These are phyloP conservation scores for Sugiyamaella novakii DNA, from an alignment of 1,139 yeast species.

Conservation along the genomic window DNA sequence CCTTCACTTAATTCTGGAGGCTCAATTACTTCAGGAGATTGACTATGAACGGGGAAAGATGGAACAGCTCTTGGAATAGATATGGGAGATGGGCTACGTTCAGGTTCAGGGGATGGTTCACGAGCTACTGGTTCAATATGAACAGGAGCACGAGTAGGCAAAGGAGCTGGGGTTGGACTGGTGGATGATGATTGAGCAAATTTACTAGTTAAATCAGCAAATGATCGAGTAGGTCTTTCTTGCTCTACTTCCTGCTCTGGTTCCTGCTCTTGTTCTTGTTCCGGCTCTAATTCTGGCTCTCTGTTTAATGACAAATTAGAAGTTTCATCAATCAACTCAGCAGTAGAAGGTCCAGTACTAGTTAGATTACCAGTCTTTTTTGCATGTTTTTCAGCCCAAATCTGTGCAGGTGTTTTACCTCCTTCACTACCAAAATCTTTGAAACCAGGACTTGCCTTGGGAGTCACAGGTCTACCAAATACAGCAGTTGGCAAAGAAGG, in stretches of 20 bases:
- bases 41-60: conserved; percentile 23
- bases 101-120: conserved; percentile 24
- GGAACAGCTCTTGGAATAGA: conserved; percentile 23
- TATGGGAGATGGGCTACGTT: conserved; percentile 15
- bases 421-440: conserved; percentile 69
- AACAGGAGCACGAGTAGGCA: conserved; percentile 26
- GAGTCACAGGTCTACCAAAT: conserved; percentile 57
- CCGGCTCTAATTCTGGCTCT: conserved; percentile 26
- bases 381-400: conserved; percentile 93
- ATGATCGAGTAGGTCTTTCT: conserved; percentile 29
- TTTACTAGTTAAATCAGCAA: conserved; percentile 24
- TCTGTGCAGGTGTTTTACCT: conserved; percentile 92
- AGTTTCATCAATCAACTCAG: conserved; percentile 27
- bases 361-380: conserved; percentile 38
- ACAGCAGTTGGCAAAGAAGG: conserved; percentile 50
- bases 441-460: conserved; percentile 55
- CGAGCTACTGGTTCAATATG: conserved; percentile 20
- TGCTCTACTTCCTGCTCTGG: conserved; percentile 24
- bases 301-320: conserved; percentile 22
- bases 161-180: conserved; percentile 36
- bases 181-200: conserved; percentile 24
- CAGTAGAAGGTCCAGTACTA: conserved; percentile 22
- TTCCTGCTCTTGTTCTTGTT: conserved; percentile 24
- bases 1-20: conserved; percentile 25
- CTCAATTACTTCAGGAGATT: conserved; percentile 21